Conservation (phyloP, 2,329 filamentous ascomycete genomes). For the Alternaria sp. region DNA sequence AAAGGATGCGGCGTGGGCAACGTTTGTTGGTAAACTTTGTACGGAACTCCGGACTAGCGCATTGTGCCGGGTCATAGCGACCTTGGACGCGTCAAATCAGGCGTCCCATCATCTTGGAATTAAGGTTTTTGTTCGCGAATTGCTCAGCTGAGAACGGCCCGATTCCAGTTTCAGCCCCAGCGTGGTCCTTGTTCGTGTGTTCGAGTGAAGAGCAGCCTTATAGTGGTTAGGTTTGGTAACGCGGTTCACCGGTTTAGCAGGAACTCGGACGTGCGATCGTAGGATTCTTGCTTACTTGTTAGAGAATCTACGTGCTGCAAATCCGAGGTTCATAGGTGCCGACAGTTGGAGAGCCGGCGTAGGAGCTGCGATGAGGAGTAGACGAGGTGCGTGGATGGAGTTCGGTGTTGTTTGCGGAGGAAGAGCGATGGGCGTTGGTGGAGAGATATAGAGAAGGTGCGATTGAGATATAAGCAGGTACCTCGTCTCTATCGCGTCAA, state of each 20-base stretch:
- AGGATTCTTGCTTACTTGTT: not conserved
- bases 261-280: not conserved
- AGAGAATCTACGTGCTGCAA: not conserved
- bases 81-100: not conserved
- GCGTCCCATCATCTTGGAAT: not conserved
- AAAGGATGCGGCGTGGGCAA: not conserved
- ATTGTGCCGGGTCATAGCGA: not conserved
- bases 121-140: not conserved
- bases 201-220: not conserved
- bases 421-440: not conserved
- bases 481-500: fast-evolving
- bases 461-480: not conserved
- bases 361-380: not conserved
- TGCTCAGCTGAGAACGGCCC: not conserved
- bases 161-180: not conserved
- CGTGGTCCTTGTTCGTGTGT: not conserved
- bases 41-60: constrained; percentile 7
- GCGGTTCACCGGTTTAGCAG: not conserved
- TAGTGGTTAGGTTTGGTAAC: not conserved
- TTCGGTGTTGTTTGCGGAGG: not conserved
- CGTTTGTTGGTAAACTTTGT: not conserved
- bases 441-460: not conserved
- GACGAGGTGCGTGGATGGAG: not conserved
- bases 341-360: not conserved
- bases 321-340: not conserved